Conservation (phyloP, 768 basidiomycete species). For the Russula vinacea region DNA sequence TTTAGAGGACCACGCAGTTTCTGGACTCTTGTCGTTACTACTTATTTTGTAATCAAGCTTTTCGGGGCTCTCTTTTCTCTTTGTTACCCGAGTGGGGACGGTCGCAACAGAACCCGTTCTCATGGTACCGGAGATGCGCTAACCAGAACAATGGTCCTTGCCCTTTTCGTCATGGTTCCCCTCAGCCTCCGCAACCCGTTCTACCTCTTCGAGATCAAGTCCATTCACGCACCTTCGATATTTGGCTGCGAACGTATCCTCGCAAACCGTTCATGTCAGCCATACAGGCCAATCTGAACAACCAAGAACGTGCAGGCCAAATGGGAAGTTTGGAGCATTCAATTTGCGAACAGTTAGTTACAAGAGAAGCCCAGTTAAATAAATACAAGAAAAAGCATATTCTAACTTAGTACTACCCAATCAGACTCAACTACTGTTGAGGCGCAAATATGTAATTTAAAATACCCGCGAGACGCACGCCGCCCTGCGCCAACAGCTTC, state of each 20-base stretch:
- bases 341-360: no score
- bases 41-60: conserved; percentile 12
- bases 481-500: conserved; percentile 77
- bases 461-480: conserved; percentile 77
- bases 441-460: conserved; percentile 69
- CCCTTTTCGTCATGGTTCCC: neutral
- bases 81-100: neutral
- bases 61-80: neutral
- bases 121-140: neutral
- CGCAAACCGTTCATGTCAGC: no score
- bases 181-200: neutral
- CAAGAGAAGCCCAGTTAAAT: no score
- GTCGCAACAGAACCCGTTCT: neutral
- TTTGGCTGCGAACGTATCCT: no score
- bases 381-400: no score
- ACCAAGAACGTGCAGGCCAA: neutral
- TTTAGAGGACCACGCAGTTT: neutral
- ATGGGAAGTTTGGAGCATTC: no score
- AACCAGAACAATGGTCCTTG: neutral
- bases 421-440: neutral
- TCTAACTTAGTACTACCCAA: neutral
- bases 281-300: neutral
- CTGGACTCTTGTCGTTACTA: neutral
- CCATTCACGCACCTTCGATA: neutral
- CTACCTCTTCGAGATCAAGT: neutral